Evolutionary conservation across 257 asterid genomes (phyloP).

Genomic region (Salvia miltiorrhiza): DNA sequence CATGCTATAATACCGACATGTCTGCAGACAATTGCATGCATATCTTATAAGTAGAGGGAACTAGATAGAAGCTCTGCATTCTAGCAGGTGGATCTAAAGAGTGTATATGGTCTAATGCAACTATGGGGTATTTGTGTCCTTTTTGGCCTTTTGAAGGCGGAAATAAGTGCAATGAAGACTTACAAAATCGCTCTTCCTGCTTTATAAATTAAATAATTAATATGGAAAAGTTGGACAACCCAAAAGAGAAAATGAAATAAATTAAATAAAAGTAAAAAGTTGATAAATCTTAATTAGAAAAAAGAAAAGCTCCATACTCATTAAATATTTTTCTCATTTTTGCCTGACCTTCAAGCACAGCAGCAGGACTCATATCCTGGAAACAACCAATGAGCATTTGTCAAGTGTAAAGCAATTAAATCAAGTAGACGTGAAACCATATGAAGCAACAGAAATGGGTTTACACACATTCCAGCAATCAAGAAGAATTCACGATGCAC

Average conservation of each 20-base stretch:
- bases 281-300: constrained; percentile 13
- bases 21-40: background rate
- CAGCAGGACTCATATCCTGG: constrained; percentile 74
- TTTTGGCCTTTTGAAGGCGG: background rate
- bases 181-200: background rate
- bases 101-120: background rate
- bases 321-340: constrained; percentile 52
- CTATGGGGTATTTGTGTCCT: background rate
- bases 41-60: background rate
- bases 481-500: constrained; percentile 12
- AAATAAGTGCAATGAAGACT: background rate
- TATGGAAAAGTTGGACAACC: background rate
- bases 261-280: background rate
- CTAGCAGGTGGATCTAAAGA: background rate
- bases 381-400: constrained; percentile 18
- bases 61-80: background rate
- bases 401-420: constrained; percentile 12
- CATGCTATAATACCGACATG: background rate
- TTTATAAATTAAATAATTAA: background rate
- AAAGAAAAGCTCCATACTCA: constrained; percentile 51
- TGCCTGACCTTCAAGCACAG: constrained; percentile 74
- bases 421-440: background rate
- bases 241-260: background rate
- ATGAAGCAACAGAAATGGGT: background rate
- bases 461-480: background rate